phyloP scores from a whole-genome alignment of 176 grass and related monocot genomes.

The Coix lacrymajobi region DNA sequence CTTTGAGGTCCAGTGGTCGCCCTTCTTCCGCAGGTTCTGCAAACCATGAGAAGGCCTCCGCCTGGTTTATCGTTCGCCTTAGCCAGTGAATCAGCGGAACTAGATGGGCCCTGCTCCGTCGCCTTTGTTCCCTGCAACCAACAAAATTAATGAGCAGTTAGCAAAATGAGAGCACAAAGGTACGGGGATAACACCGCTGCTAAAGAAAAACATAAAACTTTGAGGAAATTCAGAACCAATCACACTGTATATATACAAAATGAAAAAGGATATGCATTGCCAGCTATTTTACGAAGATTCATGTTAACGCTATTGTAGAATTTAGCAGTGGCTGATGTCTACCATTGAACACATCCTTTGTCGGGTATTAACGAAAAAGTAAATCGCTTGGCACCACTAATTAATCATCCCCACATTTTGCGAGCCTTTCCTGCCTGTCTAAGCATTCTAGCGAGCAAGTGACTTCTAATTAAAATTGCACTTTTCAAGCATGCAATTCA shows the following conservation, averaged over 20 bases:
- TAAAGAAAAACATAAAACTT: background rate
- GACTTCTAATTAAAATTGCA: background rate
- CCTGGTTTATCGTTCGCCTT: slow-evolving; percentile 9
- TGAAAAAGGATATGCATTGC: background rate
- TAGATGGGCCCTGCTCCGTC: slow-evolving; percentile 45
- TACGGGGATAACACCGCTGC: background rate
- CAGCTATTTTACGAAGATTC: background rate
- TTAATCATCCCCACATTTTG: too few relatives aligned
- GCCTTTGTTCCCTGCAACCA: slow-evolving; percentile 56
- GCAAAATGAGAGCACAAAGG: background rate
- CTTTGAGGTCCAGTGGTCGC: slow-evolving; percentile 96
- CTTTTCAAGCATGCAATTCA: background rate
- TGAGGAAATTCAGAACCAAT: background rate
- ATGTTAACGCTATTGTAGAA: background rate
- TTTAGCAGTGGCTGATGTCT: background rate
- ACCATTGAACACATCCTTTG: background rate
- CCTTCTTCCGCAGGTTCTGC: slow-evolving; percentile 90
- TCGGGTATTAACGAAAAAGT: background rate
- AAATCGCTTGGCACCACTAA: background rate
- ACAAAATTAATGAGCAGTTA: background rate
- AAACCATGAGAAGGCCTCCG: slow-evolving; percentile 76
- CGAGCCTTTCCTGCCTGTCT: too few relatives aligned
- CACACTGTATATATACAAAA: too few relatives aligned
- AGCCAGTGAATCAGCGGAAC: slow-evolving; percentile 48
- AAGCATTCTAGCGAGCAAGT: background rate